Evolutionary conservation across 2,329 filamentous ascomycete species (phyloP), one percentile per base, ranked within the genome.

Genomic region (Immersiporthe knoxdaviesiana): DNA sequence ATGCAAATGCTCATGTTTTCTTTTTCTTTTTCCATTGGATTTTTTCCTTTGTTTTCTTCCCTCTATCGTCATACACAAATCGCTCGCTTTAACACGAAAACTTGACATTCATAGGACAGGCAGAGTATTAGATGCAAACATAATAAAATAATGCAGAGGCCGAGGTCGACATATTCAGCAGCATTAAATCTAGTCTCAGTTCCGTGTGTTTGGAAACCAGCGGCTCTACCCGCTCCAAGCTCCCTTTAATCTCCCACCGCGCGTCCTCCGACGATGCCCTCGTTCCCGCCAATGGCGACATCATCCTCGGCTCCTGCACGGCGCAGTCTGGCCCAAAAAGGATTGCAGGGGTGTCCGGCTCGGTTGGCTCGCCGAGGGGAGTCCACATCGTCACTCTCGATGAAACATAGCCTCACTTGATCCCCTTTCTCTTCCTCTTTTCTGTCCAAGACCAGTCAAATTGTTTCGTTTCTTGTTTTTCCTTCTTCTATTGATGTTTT

Each of bases 241-340:
- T 39, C 56, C 64, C 64, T 61, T 66, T 60, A 61, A 66, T 60
- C 47, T 61, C 56, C 64, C 61, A 27, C 54, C 56, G 35, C 54
- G 54, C 54, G 30, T 61, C 37, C 12, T 39, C 37, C 58, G 54
- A 60, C 64, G 64, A 66, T 61, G 56, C 64, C 64, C 64, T 60
- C 54, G 61, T 61, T 60, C 41, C 64, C 64, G 64, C 64, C 64
- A 66, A 60, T 66, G 54, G 41, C 41, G 54, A 60, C 27, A 24
- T 4, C 18, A 50, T 12, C 30, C 56, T 52, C 11, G 27, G 10
- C 24, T 32, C 50, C 54, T 30, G 37, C 63, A n/a, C 35, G 54
- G 11, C 37, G 16, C 24, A 65, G 39, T 30, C 18, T 39, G 47
- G n/a, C 30, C 44, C n/a, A 47, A 47, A 63, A 24, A 54, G 41